Evolutionary conservation across 371 early-diverging fungal species (phyloP), one percentile per base, ranked within the genome.

Genomic region (Mucor racemosus): DNA sequence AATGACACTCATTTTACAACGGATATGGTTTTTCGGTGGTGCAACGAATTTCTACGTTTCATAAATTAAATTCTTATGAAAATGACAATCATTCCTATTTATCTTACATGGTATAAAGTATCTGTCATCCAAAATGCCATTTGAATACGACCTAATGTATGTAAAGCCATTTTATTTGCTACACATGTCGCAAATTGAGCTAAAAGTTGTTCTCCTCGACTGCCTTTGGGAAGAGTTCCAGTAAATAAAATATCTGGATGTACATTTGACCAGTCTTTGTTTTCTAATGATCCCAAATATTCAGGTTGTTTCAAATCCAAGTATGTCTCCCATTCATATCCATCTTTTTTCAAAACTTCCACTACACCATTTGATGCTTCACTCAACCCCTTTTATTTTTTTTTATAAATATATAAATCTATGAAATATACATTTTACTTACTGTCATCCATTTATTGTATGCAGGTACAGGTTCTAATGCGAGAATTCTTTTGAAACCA

Each of bases 81-180:
- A 66, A 56, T n/a, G 6, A n/a, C 39, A 7, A 15, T 41, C 2
- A 15, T n/a, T n/a, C 8, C 13, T 14, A 3, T 13, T 31, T 10
- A 11, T 59, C 66, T 62, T 69, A 80, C 81, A 8, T 44, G 39
- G 44, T 67, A 75, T 7, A 81, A 50, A 11, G 34, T 50, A 44
- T 77, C 79, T 21, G 81, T 76, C 17, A 80, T 57, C 84, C 84
- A 84, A 58, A 84, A 62, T 8, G 76, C 78, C 81, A 79, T 81
- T 35, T 76, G 78, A n/a, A 84, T 68, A 50, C 84, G 79, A 14
- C 84, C 84, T 19, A 78, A 40, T 7, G 78, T 44, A 60, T 79
- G 77, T 68, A 84, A 63, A 1, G 84, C 81, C 80, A 79, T 81
- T 17, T 71, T 73, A 48, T 78, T 79, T 13, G 62, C 63, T 39